phyloP scores from a whole-genome alignment of 805 yeast species.

The Grigorovia transvaalensis region DNA sequence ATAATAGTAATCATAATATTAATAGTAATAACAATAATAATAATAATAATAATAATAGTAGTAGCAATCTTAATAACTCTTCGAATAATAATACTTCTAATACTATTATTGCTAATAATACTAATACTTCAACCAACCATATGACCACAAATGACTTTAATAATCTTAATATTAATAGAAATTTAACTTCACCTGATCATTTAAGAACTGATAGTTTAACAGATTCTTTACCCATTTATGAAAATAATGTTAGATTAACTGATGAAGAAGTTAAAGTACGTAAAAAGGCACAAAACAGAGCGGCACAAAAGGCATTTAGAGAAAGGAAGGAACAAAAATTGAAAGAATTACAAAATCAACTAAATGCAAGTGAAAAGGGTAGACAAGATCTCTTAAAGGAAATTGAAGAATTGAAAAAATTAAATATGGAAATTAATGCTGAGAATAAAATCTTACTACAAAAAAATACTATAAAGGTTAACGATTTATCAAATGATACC shows the following conservation, averaged over 20 bases:
- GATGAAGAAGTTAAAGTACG: conserved; percentile 38
- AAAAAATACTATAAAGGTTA: conserved; percentile 9
- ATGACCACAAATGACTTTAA: not conserved
- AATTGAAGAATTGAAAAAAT: conserved; percentile 41
- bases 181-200: not conserved
- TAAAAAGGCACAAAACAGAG: conserved; percentile 71
- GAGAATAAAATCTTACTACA: conserved; percentile 47
- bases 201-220: not conserved
- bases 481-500: not conserved
- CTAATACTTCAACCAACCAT: not conserved
- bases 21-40: too few species aligned
- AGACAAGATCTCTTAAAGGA: conserved; percentile 38
- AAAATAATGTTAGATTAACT: conserved; percentile 1
- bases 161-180: not conserved
- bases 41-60: too few species aligned
- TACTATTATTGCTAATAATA: not conserved
- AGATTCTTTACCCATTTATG: not conserved
- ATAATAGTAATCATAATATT: not conserved
- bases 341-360: conserved; percentile 53
- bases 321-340: conserved; percentile 67
- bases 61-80: not conserved
- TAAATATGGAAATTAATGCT: conserved; percentile 47
- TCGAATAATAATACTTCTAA: too few species aligned
- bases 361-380: conserved; percentile 48
- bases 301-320: conserved; percentile 79